Conservation (phyloP, 106 monocot species). For the Acorus gramineus region DNA sequence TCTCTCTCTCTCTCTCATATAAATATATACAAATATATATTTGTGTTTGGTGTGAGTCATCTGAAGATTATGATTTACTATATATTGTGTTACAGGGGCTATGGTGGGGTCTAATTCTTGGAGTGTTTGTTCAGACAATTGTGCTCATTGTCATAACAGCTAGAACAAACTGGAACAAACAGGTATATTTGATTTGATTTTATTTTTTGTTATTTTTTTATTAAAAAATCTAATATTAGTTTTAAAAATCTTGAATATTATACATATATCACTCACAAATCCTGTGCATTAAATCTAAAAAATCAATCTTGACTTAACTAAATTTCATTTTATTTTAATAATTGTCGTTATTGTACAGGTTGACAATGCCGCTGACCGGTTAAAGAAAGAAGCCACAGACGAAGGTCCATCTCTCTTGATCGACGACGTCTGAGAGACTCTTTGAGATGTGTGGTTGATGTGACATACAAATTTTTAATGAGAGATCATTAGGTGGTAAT, state of each 20-base stretch:
- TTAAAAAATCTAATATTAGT: background rate
- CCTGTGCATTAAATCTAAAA: no score
- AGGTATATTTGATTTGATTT: background rate
- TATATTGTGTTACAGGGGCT: background rate
- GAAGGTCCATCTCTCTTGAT: constrained; percentile 14
- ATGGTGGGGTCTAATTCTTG: background rate
- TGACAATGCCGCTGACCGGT: background rate
- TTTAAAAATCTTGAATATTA: background rate
- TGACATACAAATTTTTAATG: no score
- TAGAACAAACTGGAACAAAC: background rate
- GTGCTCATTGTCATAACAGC: background rate
- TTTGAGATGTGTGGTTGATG: no score
- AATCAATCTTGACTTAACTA: background rate
- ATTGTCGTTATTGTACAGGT: background rate
- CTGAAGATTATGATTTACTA: background rate
- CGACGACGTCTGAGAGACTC: background rate
- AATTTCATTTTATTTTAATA: background rate
- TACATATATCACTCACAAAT: no score
- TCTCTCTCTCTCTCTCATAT: background rate
- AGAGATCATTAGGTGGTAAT: no score
- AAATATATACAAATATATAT: no score
- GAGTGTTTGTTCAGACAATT: background rate
- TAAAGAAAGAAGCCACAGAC: background rate
- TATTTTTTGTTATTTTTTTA: background rate
- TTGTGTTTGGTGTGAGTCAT: background rate